Evolutionary conservation across 2,329 filamentous ascomycete genomes (phyloP).

Genomic region (Hymenoscyphus scutula): DNA sequence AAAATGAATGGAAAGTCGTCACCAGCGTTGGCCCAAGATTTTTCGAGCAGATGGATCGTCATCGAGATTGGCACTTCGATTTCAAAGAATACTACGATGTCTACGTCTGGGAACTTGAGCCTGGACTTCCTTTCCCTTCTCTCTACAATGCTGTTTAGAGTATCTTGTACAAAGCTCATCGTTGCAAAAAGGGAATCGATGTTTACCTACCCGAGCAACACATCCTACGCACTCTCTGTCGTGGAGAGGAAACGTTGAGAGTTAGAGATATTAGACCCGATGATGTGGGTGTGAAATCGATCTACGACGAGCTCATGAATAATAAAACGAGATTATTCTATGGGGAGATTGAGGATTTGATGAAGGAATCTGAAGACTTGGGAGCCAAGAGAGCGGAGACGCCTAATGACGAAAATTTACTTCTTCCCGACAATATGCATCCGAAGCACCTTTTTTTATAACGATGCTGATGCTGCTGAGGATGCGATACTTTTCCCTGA

Average conservation of each 20-base stretch:
- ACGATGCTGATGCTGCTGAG: slow-evolving; percentile 41
- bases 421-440: slow-evolving; percentile 12
- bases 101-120: slow-evolving; percentile 41
- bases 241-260: slow-evolving; percentile 37
- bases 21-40: slow-evolving; percentile 39
- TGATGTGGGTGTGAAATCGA: slow-evolving; percentile 34
- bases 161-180: slow-evolving; percentile 40
- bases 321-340: slow-evolving; percentile 17
- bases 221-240: slow-evolving; percentile 40
- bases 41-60: slow-evolving; percentile 41
- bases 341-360: slow-evolving; percentile 5
- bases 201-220: slow-evolving; percentile 36
- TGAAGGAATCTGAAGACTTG: neutral
- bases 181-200: slow-evolving; percentile 34
- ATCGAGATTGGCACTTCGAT: slow-evolving; percentile 39
- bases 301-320: slow-evolving; percentile 37
- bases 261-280: slow-evolving; percentile 39
- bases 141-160: slow-evolving; percentile 37
- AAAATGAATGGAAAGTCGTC: slow-evolving; percentile 40
- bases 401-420: neutral
- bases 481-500: slow-evolving; percentile 43
- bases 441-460: slow-evolving; percentile 38
- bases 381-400: neutral
- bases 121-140: slow-evolving; percentile 35
- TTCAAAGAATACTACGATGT: slow-evolving; percentile 46